Percentiles rank a stretch among this genome's conserved stretches.
Conservation (phyloP, 306 rosid species). For the Vigna unguiculata region DNA sequence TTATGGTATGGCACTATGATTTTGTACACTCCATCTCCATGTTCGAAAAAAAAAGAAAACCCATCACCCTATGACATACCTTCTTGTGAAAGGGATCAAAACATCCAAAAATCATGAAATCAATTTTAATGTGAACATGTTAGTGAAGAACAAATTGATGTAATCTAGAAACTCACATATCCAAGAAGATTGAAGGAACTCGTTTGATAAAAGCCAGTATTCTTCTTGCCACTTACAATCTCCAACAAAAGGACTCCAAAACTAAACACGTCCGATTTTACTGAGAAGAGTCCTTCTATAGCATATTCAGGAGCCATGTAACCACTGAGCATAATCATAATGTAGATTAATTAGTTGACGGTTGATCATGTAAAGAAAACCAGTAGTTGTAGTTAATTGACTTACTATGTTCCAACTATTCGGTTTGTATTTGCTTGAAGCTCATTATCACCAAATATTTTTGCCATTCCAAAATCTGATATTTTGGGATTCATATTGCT, state of each 20-base stretch:
- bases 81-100: neutral
- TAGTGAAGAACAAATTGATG: neutral
- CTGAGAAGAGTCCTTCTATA: constrained; percentile 39
- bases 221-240: constrained; percentile 51
- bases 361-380: neutral
- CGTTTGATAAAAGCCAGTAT: constrained; percentile 46
- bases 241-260: constrained; percentile 49
- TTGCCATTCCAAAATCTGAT: constrained; percentile 53
- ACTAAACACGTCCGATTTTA: constrained; percentile 50
- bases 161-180: constrained; percentile 39
- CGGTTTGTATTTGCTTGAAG: constrained; percentile 47
- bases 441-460: constrained; percentile 42
- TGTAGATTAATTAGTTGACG: neutral
- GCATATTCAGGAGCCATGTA: constrained; percentile 50
- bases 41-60: too few species aligned
- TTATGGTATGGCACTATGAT: neutral
- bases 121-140: neutral
- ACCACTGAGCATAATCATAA: constrained; percentile 22
- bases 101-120: neutral
- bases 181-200: constrained; percentile 49
- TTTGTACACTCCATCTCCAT: neutral
- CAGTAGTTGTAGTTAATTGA: neutral
- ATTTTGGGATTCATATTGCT: constrained; percentile 50
- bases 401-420: constrained; percentile 56
- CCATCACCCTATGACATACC: neutral